phyloP scores from a whole-genome alignment of 2,329 filamentous ascomycete genomes.

The Calonectria pteridis region DNA sequence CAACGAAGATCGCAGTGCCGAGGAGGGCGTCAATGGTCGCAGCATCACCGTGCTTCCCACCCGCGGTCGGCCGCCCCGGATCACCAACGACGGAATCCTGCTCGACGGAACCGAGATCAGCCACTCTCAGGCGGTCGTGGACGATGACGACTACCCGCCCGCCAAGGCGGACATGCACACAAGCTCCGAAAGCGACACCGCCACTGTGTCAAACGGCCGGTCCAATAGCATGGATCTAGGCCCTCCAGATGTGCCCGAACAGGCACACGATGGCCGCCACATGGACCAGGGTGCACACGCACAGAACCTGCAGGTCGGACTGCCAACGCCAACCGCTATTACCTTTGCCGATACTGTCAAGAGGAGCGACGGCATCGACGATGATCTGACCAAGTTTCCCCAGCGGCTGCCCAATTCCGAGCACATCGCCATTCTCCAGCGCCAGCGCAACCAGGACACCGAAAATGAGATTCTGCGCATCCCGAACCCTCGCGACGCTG shows the following conservation, averaged over 20 bases:
- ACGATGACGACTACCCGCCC: slow-evolving; percentile 48
- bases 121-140: slow-evolving; percentile 42
- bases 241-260: slow-evolving; percentile 37
- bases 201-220: slow-evolving; percentile 45
- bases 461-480: slow-evolving; percentile 79
- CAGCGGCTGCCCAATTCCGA: slow-evolving; percentile 74
- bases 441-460: slow-evolving; percentile 82
- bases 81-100: slow-evolving; percentile 72
- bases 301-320: slow-evolving; percentile 21
- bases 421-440: slow-evolving; percentile 89
- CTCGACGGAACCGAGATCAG: slow-evolving; percentile 49
- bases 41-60: slow-evolving; percentile 75
- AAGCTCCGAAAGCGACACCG: slow-evolving; percentile 55
- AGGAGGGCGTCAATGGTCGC: slow-evolving; percentile 74
- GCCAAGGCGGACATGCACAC: slow-evolving; percentile 36
- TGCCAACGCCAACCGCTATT: slow-evolving; percentile 57
- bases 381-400: slow-evolving; percentile 60
- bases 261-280: slow-evolving; percentile 21
- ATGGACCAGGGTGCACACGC: slow-evolving; percentile 26
- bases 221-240: slow-evolving; percentile 42
- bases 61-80: slow-evolving; percentile 65
- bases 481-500: slow-evolving; percentile 90
- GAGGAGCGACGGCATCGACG: slow-evolving; percentile 66
- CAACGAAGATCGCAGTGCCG: slow-evolving; percentile 61
- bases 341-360: slow-evolving; percentile 78